Evolutionary conservation across 1,284 basidiomycete genomes (phyloP).

Genomic region (Dichomitus squalens): DNA sequence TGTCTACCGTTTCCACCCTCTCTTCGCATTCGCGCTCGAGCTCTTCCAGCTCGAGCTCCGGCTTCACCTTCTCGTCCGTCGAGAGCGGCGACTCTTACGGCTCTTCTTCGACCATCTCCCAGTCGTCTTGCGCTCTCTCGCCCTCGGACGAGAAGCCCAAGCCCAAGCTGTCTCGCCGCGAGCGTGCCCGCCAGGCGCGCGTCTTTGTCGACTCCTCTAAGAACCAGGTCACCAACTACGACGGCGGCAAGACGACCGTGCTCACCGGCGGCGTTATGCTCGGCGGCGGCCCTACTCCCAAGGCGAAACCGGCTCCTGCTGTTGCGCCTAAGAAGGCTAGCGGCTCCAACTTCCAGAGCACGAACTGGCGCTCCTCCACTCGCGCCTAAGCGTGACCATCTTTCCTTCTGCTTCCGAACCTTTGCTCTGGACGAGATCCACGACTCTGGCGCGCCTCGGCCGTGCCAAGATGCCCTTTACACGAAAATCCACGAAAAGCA

Average conservation of each 20-base stretch:
- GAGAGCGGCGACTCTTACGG: slow-evolving; percentile 41
- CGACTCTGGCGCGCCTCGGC: slow-evolving; percentile 27
- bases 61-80: slow-evolving; percentile 56
- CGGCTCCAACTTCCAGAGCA: slow-evolving; percentile 27
- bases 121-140: slow-evolving; percentile 33
- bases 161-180: slow-evolving; percentile 61
- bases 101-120: slow-evolving; percentile 42
- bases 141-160: slow-evolving; percentile 34
- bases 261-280: slow-evolving; percentile 86
- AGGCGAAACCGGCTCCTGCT: slow-evolving; percentile 35
- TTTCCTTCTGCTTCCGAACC: slow-evolving; percentile 22
- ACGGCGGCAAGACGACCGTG: slow-evolving; percentile 83
- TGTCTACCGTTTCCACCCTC: slow-evolving; percentile 58
- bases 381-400: slow-evolving; percentile 34
- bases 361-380: slow-evolving; percentile 49
- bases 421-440: slow-evolving; percentile 30
- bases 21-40: slow-evolving; percentile 74
- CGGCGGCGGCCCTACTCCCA: slow-evolving; percentile 44
- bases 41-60: slow-evolving; percentile 72
- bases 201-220: slow-evolving; percentile 73
- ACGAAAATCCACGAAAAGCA: slow-evolving; percentile 32
- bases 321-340: slow-evolving; percentile 27
- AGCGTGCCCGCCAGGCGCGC: slow-evolving; percentile 63
- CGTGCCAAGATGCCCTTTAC: slow-evolving; percentile 28
- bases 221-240: slow-evolving; percentile 79